phyloP scores from a whole-genome alignment of 768 basidiomycete genomes.

The Rhodotorula kratochvilovae region DNA sequence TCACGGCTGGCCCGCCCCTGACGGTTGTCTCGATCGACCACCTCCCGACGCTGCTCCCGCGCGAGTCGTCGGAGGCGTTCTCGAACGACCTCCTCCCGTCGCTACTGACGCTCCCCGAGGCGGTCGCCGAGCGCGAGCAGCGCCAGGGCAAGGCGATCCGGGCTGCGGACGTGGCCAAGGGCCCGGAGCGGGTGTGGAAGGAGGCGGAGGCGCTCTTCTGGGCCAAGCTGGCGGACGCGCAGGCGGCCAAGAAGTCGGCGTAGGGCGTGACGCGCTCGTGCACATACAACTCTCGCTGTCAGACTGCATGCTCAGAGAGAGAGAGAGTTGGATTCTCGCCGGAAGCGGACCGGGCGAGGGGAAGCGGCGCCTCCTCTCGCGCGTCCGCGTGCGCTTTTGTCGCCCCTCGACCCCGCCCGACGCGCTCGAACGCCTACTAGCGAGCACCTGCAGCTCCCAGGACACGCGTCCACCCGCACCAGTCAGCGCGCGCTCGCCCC shows the following conservation, averaged over 20 bases:
- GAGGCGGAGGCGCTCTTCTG: slow-evolving; percentile 80
- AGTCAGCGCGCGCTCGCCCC: no score
- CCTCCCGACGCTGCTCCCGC: slow-evolving; percentile 85
- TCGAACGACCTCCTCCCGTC: slow-evolving; percentile 80
- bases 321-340: no score
- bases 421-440: no score
- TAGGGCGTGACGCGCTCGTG: background rate
- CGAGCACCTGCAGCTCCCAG: no score
- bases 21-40: slow-evolving; percentile 95
- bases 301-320: background rate
- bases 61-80: slow-evolving; percentile 96
- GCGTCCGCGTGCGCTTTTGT: no score
- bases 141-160: slow-evolving; percentile 24
- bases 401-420: no score
- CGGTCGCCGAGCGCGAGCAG: slow-evolving; percentile 17
- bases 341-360: no score
- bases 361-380: no score
- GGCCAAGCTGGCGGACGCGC: slow-evolving; percentile 55
- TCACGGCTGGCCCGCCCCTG: slow-evolving; percentile 62
- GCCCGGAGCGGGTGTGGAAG: slow-evolving; percentile 73
- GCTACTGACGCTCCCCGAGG: slow-evolving; percentile 64
- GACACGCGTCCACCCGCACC: no score
- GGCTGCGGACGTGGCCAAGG: slow-evolving; percentile 32
- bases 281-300: background rate
- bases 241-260: background rate